phyloP scores from a whole-genome alignment of 371 early-diverging fungal genomes.

The Circinella minor region DNA sequence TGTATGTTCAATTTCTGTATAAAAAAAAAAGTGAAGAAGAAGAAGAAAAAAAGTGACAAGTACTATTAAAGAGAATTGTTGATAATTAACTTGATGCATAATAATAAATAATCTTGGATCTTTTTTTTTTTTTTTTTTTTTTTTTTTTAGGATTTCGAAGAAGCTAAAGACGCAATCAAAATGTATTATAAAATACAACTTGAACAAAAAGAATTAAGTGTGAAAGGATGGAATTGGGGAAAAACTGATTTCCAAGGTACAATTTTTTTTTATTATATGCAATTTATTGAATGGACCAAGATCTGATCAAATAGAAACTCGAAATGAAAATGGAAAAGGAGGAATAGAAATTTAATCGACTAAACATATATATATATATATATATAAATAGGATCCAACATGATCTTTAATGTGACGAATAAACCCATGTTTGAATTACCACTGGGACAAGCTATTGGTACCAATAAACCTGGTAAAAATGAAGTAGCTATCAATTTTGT shows the following conservation, averaged over 20 bases:
- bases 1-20: conserved; percentile 38
- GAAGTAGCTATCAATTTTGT: conserved; percentile 94
- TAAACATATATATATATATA: no score
- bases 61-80: neutral
- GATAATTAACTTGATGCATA: no score
- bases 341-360: neutral
- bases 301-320: no score
- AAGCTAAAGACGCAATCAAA: conserved; percentile 71
- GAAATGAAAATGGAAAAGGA: neutral
- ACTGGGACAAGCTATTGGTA: conserved; percentile 85
- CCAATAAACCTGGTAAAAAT: conserved; percentile 85
- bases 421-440: conserved; percentile 94
- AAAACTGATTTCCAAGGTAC: conserved; percentile 82
- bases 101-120: neutral
- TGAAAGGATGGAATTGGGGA: conserved; percentile 98
- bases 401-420: conserved; percentile 83
- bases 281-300: no score
- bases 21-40: neutral
- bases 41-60: no score
- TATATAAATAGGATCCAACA: conserved; percentile 58
- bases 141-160: conserved; percentile 74
- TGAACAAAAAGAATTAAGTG: conserved; percentile 84
- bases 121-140: conserved; percentile 1
- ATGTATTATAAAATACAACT: conserved; percentile 72
- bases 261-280: neutral